Base-by-base conservation (phyloP, 176 grass and related monocot genomes). In the Oryza glaberrima region DNA sequence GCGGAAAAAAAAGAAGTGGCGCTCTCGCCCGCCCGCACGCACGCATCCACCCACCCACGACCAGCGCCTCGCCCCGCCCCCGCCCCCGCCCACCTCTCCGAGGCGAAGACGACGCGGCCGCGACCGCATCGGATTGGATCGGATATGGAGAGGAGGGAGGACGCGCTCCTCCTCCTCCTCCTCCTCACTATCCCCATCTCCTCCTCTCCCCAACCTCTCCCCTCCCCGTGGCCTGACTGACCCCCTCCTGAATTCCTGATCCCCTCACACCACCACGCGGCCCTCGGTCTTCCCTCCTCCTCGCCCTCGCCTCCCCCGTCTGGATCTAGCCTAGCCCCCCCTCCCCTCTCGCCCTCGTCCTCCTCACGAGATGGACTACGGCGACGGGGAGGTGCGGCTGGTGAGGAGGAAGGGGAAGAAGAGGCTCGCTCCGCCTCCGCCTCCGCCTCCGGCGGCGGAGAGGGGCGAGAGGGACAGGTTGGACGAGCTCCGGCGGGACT, bases 341-440 rank as follows among this genome's bases (percentile, higher is more conserved):
- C 41, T 77, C 23, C 20, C 49, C 49, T 4, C 4, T 34, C 58
- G 36, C 56, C 73, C 74, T 82, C 30, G 30, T 32, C 79, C 46
- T 32, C 60, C 73, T 66, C 70, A 70, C 72, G 67, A 1, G 64
- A 81, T 88, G 85, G 85, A 60, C 4, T 17, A 41, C 66, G 69
- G 48, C 69, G 44, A 15, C 48, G 77, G 51, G n/a, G 79, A 81
- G 35, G 11, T 71, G 61, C 52, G 68, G 36, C 87, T 86, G 66
- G 79, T 84, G 80, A 86, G 56, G 71, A 94, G 72, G 83, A 91
- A 79, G 80, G 76, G 3, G 67, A 89, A 73, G 54, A 89, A 82
- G 75, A 52, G 82, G 15, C 28, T 28, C 1, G 32, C 80, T 28
- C 20, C 36, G 30, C 52, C 81, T 9, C 51, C 77, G 82, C 49